Percentiles rank a stretch among this genome's conserved stretches.
phyloP scores from a whole-genome alignment of 768 basidiomycete species.

The Agaricus sinodeliciosus region DNA sequence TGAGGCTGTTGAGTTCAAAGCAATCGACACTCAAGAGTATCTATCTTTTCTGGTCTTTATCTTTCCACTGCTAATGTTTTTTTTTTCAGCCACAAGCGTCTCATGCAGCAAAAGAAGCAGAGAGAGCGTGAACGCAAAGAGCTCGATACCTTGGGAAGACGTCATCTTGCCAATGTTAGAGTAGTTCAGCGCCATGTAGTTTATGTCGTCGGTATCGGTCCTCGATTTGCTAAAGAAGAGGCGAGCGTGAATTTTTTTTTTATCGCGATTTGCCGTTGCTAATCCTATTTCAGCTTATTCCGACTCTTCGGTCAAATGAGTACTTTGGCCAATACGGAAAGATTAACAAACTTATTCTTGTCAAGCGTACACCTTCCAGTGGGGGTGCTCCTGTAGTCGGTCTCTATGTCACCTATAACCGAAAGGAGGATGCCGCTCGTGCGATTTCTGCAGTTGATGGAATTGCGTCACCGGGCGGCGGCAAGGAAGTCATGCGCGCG shows the following conservation, averaged over 20 bases:
- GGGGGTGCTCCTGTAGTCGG: conserved; percentile 74
- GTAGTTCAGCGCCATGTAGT: conserved; percentile 97
- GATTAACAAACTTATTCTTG: conserved; percentile 90
- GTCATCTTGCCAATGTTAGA: conserved; percentile 86
- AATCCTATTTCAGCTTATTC: conserved; percentile 57
- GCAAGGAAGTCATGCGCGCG: conserved; percentile 84
- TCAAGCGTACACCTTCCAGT: conserved; percentile 78
- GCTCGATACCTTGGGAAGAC: conserved; percentile 76
- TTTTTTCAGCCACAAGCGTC: conserved; percentile 74
- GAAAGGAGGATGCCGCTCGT: conserved; percentile 90
- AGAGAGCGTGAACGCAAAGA: conserved; percentile 95
- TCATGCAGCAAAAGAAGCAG: conserved; percentile 93
- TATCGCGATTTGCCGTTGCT: conserved; percentile 7
- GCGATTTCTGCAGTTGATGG: conserved; percentile 94
- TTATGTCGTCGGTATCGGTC: conserved; percentile 93
- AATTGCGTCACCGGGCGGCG: conserved; percentile 82
- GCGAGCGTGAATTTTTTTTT: conserved; percentile 37
- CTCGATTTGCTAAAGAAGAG: conserved; percentile 94
- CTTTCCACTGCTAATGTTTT: conserved; percentile 11
- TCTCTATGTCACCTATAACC: conserved; percentile 94
- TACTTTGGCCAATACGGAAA: conserved; percentile 99
- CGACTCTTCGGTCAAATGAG: conserved; percentile 88
- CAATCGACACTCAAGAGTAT: conserved; percentile 92
- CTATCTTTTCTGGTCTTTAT: conserved; percentile 19
- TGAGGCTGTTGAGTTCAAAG: conserved; percentile 90